These are phyloP conservation scores for Linum tenue DNA, from an alignment of 345 rosid genomes.

Conservation along the genomic window DNA sequence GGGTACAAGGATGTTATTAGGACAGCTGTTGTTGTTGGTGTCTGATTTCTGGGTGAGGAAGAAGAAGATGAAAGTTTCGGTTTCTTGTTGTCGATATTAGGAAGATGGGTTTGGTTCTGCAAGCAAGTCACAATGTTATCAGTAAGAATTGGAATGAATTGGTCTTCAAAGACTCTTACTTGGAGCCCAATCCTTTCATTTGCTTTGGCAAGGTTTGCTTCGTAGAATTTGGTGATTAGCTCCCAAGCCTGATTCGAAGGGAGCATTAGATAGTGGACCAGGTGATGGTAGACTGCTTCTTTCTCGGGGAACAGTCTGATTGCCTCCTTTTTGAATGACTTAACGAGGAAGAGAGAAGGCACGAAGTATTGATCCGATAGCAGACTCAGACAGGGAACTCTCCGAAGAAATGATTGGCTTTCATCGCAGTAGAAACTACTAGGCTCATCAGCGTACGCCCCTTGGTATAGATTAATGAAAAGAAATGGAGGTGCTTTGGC, in stretches of 20 bases:
- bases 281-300: slow-evolving; percentile 5
- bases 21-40: slow-evolving; percentile 7
- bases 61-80: too few species aligned
- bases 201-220: too few species aligned
- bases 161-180: slow-evolving; percentile 4
- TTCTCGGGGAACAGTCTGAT: slow-evolving; percentile 11
- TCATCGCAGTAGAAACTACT: slow-evolving; percentile 8
- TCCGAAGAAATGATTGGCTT: background rate
- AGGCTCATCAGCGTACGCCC: background rate
- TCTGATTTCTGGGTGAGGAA: background rate
- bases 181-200: background rate
- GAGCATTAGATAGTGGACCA: background rate
- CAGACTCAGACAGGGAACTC: background rate
- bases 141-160: background rate
- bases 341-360: too few species aligned
- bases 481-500: too few species aligned
- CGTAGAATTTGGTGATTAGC: background rate
- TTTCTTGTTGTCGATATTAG: too few species aligned
- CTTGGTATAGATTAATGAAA: too few species aligned
- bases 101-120: too few species aligned
- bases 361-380: too few species aligned
- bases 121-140: background rate
- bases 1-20: slow-evolving; percentile 5
- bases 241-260: slow-evolving; percentile 19
- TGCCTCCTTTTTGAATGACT: too few species aligned